Base-by-base conservation (phyloP, 2,329 filamentous ascomycete genomes). In the Ceratocystis destructans region DNA sequence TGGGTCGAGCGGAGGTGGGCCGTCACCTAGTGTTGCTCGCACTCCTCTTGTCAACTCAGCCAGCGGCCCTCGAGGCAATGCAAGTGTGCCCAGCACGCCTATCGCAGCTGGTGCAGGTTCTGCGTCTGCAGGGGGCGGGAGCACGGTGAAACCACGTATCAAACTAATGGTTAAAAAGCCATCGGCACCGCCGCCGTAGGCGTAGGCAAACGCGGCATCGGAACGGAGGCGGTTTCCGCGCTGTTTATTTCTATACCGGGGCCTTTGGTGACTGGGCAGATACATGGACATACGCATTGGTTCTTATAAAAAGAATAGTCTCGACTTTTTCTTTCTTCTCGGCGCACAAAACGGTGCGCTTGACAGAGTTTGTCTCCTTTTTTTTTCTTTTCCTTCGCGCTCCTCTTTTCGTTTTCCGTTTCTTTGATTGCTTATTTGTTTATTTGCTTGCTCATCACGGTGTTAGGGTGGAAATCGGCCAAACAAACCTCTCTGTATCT, bases 91-190 rank as follows among this genome's bases (percentile, higher is more conserved):
- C 4, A 59, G 44, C 8, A 50, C 62, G 20, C 41, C 55, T 12
- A 12, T 28, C 6, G 64, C 17, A 2, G 22, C 25, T 6, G 57
- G 62, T 7, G 55, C n/a, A 12, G 20, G 48, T 12, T 20, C 17
- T 6, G 22, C 10, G 48, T 25, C 48, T 10, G 25, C 31, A 46
- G 37, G 37, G 10, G 28, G 61, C 4, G 65, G 46, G 25, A 59
- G 61, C 41, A 44, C 59, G 17, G 31, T 61, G 17, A 68, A 68
- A 57, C 64, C 67, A 15, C 64, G 67, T 10, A 68, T 68, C 37
- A 68, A 66, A 44, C 41, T 68, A 7, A 68, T 64, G 67, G 20
- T 68, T 31, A 68, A 68, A 61, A 68, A 66, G 61, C 67, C 67
- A 46, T 59, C 63, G 8, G 64, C 48, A 20, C 50, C 46, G 33